These are phyloP conservation scores for Sporisorium sorghi DNA, from an alignment of 1,284 basidiomycete species.

Conservation along the genomic window DNA sequence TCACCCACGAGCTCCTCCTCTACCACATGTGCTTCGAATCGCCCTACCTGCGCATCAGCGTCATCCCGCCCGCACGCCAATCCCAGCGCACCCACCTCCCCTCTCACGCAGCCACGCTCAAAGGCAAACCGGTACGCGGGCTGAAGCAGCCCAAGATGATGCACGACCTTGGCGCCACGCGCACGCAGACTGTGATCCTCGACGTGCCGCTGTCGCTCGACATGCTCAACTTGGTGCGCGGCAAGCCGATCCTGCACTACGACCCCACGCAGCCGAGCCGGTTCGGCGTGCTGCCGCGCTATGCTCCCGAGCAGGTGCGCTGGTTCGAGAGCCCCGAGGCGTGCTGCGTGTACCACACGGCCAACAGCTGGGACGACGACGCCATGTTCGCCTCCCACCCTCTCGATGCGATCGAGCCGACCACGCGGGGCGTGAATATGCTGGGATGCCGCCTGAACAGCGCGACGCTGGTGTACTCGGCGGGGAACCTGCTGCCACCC, in stretches of 20 bases:
- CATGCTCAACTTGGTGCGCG: conserved; percentile 71
- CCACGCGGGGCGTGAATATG: conserved; percentile 65
- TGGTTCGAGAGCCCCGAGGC: conserved; percentile 71
- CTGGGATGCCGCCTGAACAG: conserved; percentile 72
- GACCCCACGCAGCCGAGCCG: conserved; percentile 70
- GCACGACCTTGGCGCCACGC: conserved; percentile 72
- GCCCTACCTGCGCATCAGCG: conserved; percentile 71
- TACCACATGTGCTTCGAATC: conserved; percentile 72
- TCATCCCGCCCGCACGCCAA: conserved; percentile 68
- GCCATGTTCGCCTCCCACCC: conserved; percentile 49
- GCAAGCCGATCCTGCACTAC: conserved; percentile 72
- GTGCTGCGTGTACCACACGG: conserved; percentile 73
- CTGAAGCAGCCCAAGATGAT: conserved; percentile 70
- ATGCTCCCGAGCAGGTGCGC: conserved; percentile 64
- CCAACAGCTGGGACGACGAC: conserved; percentile 71
- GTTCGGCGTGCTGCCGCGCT: conserved; percentile 72
- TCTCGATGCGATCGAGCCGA: neutral
- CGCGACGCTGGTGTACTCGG: conserved; percentile 72
- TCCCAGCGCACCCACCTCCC: neutral
- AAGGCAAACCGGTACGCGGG: conserved; percentile 57
- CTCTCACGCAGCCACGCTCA: conserved; percentile 29
- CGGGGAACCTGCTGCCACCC: conserved; percentile 70
- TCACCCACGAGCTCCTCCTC: conserved; percentile 71
- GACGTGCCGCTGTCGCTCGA: conserved; percentile 72
- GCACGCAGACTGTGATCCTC: conserved; percentile 71